Evolutionary conservation across 192 early-diverging fungal species (phyloP), one percentile per base, ranked within the genome.

Genomic region (Endogone sp.): DNA sequence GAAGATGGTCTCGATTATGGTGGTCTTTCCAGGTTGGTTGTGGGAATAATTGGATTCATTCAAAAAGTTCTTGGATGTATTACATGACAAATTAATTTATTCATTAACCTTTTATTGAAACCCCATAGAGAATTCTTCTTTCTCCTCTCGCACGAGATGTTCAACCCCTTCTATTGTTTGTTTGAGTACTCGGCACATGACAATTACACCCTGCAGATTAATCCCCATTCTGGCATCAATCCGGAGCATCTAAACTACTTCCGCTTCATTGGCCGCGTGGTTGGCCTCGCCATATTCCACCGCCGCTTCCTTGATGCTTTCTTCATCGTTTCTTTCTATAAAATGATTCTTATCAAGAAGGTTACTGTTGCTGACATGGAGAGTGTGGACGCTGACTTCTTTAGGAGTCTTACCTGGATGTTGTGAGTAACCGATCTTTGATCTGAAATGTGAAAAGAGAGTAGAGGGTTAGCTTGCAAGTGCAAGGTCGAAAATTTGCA

Each of bases 1-100:
- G 95, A 98, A 69, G 95, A 98, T 75, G 95, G 95, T 20, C 86
- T 98, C 44, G 95, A 98, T 83, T 98, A 98, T 75, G 95, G 95
- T 66, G 95, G 95, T 75, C 82, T 98, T 65, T 95, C 93, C 24
- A 89, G 92, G 85, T 86, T 76, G 75, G 59, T 60, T 60, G 59
- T 21, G 59, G 21, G 22, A 22, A 22, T 6, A 21, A 23, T 60
- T 60, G 8, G 21, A 21, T 11, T 60, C 59, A 16, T 11, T 49
- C 37, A 11, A 6, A 11, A 11, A 6, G 37, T 6, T 49, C 37
- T 49, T 49, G 37, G n/a, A n/a, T n/a, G n/a, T n/a, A n/a, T n/a
- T n/a, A n/a, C n/a, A n/a, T n/a, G n/a, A n/a, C n/a, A 49, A 49
- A 49, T 49, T 1, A 49, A 6, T 49, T 6, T 11, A 49, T 16